Percentiles rank a stretch among this genome's conserved stretches.
Evolutionary conservation across 441 rosid genomes (phyloP).

Genomic region (Manihot esculenta): DNA sequence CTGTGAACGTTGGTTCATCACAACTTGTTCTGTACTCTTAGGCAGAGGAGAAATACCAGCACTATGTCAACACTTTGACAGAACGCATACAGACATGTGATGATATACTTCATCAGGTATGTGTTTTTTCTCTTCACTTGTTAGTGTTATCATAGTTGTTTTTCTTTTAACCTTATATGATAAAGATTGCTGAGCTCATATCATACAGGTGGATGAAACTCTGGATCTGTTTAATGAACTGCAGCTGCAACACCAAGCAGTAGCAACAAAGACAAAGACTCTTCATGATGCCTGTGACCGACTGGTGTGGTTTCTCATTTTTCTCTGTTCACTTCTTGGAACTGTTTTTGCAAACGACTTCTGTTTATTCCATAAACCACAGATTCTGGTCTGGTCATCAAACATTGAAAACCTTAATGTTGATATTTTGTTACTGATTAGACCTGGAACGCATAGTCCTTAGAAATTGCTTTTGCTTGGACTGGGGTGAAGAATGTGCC

Average conservation of each 20-base stretch:
- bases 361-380: background rate
- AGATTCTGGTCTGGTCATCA: background rate
- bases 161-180: constrained; percentile 16
- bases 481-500: background rate
- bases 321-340: background rate
- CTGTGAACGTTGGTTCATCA: constrained; percentile 11
- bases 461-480: background rate
- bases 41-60: constrained; percentile 97
- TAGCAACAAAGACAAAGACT: constrained; percentile 95
- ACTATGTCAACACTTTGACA: constrained; percentile 72
- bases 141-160: constrained; percentile 2
- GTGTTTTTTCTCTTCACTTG: constrained; percentile 21
- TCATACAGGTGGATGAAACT: constrained; percentile 84
- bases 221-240: constrained; percentile 79
- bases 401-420: background rate
- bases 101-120: constrained; percentile 75
- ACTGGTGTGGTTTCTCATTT: constrained; percentile 53
- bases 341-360: background rate
- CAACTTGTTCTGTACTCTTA: constrained; percentile 25
- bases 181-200: constrained; percentile 7
- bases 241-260: constrained; percentile 90
- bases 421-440: background rate
- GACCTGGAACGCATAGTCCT: background rate
- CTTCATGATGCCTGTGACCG: constrained; percentile 98
- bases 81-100: constrained; percentile 93